Percentiles rank a stretch among this genome's conserved stretches.
Conservation (phyloP, 2,329 filamentous ascomycete species). For the Aspergillus pseudoviridinutans region DNA sequence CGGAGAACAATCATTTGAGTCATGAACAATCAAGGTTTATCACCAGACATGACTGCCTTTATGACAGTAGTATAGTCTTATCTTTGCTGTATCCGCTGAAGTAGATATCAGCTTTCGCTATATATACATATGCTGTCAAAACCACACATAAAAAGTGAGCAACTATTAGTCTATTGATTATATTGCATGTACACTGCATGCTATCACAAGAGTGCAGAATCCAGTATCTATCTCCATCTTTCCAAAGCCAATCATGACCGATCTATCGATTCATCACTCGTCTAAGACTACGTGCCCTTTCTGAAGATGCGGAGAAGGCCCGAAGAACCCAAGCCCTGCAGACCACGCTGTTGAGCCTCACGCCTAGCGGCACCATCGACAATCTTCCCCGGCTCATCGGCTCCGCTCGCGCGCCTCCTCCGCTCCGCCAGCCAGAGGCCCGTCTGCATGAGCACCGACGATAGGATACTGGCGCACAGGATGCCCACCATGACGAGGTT, state of each 20-base stretch:
- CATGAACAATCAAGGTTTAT: conserved; percentile 1
- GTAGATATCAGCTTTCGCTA: too few species aligned
- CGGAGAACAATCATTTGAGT: conserved; percentile 13
- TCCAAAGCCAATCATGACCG: not conserved
- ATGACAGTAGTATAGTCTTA: too few species aligned
- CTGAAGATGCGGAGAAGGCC: conserved; percentile 5
- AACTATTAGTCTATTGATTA: not conserved
- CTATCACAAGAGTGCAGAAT: not conserved
- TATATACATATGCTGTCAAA: not conserved
- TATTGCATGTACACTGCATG: not conserved
- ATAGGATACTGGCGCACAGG: conserved; percentile 69
- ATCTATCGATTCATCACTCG: not conserved
- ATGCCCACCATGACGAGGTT: conserved; percentile 89
- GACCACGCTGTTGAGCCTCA: conserved; percentile 33
- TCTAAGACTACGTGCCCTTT: not conserved
- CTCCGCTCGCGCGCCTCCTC: conserved; percentile 1
- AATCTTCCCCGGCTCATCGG: conserved; percentile 7
- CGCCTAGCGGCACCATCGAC: conserved; percentile 34
- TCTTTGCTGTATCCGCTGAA: too few species aligned
- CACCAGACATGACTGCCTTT: not conserved
- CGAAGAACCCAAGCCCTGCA: conserved; percentile 28
- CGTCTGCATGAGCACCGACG: conserved; percentile 61
- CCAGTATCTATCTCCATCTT: not conserved
- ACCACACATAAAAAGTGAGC: too few species aligned
- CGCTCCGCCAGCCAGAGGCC: conserved; percentile 51